These are phyloP conservation scores for Talaromyces trachyspermus DNA, from an alignment of 495 filamentous ascomycete genomes.

Conservation along the genomic window DNA sequence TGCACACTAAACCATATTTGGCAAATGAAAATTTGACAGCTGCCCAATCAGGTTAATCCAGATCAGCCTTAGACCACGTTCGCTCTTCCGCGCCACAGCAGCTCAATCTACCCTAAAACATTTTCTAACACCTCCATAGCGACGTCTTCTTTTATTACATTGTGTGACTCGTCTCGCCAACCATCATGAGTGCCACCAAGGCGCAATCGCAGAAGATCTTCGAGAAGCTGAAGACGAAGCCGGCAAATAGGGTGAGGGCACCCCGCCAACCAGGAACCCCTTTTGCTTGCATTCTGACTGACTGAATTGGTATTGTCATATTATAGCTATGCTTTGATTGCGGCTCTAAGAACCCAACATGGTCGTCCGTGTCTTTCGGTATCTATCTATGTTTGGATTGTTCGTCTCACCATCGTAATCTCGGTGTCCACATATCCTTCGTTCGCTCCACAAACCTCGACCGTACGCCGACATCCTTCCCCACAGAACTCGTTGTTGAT, in stretches of 20 bases:
- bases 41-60: conserved; percentile 7
- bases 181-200: conserved; percentile 81
- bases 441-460: conserved; percentile 97
- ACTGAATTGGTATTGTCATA: conserved; percentile 13
- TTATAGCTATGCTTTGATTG: conserved; percentile 93
- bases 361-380: conserved; percentile 93
- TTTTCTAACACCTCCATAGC: neutral
- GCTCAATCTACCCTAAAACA: neutral
- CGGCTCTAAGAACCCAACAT: conserved; percentile 91
- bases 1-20: neutral
- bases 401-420: conserved; percentile 83
- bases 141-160: neutral
- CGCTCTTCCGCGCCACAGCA: conserved; percentile 14
- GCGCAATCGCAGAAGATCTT: conserved; percentile 94
- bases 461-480: conserved; percentile 54
- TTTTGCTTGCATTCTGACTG: conserved; percentile 12
- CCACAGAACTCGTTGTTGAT: no score
- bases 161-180: conserved; percentile 5
- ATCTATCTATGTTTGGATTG: conserved; percentile 99
- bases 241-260: conserved; percentile 76
- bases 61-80: conserved; percentile 28
- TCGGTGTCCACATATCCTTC: conserved; percentile 94
- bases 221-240: conserved; percentile 90
- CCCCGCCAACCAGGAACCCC: conserved; percentile 22
- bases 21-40: conserved; percentile 5